These are phyloP conservation scores for Bruguiera parviflora DNA, from an alignment of 345 rosid genomes.

Conservation along the genomic window DNA sequence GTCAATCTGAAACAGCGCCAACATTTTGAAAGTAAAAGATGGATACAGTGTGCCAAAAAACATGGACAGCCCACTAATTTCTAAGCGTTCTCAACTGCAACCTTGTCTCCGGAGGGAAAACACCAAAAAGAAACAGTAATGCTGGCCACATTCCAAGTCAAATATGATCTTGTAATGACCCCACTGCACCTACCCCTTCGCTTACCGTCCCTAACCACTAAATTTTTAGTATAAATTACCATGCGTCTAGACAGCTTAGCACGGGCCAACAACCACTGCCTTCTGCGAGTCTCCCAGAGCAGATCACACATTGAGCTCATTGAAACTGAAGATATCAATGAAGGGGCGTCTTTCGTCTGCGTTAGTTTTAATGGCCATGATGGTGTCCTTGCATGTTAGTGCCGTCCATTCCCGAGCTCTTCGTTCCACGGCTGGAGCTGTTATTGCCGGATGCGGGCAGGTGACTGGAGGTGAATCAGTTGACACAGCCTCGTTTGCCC, in stretches of 20 bases:
- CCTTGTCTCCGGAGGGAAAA: too few relatives aligned
- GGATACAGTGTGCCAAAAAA: too few relatives aligned
- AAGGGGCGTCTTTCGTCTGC: slow-evolving; percentile 13
- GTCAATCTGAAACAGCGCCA: slow-evolving; percentile 12
- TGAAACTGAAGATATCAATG: not conserved
- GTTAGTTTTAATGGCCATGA: slow-evolving; percentile 23
- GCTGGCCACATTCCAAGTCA: not conserved
- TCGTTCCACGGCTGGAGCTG: slow-evolving; percentile 14
- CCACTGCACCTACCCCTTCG: not conserved
- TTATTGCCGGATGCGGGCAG: slow-evolving; percentile 20
- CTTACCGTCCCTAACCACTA: slow-evolving; percentile 11
- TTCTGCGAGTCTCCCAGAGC: too few relatives aligned
- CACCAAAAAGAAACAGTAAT: too few relatives aligned
- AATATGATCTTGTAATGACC: not conserved
- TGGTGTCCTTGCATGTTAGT: slow-evolving; percentile 30
- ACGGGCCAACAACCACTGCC: not conserved
- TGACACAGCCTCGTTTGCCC: slow-evolving; percentile 18
- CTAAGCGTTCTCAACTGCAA: not conserved
- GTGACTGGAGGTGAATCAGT: slow-evolving; percentile 12
- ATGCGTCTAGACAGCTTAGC: not conserved
- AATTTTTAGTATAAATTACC: not conserved
- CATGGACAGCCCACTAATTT: not conserved
- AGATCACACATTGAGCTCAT: too few relatives aligned
- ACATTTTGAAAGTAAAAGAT: slow-evolving; percentile 1
- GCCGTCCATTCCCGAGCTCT: slow-evolving; percentile 49